Base-by-base conservation (phyloP, 441 rosid genomes). In the Erodium texanum region DNA sequence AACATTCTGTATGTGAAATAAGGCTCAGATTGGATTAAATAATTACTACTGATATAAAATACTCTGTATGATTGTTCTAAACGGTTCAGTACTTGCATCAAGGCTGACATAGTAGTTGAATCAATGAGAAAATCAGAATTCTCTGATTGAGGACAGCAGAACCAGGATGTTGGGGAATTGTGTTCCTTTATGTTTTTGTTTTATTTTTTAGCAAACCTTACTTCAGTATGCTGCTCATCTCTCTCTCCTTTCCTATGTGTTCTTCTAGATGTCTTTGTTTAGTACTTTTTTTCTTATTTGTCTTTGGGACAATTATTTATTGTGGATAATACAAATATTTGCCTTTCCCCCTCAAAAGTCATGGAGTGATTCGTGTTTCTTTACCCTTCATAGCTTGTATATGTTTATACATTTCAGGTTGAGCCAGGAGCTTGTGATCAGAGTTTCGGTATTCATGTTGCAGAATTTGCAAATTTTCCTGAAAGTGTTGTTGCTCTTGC, bases 391-490 rank as follows among this genome's bases (percentile, higher is more conserved):
- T 48, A n/a, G 65, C 19, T 34, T 54, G 24, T 58, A 63, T 69
- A 6, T 61, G 73, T 34, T 54, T 34, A 24, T 58, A 63, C 70
- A 56, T 70, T 74, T 52, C 80, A 89, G 99, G 97, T 90, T 77
- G 96, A 92, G 76, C 90, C 89, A 62, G 98, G 97, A 62, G 90
- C 95, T 65, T 92, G 98, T 82, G 98, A 95, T 84, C 99, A 92
- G 78, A 95, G 99, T 84, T 95, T 95, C 69, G 98, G 99, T 62
- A 92, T 95, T 77, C 99, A 95, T 73, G 99, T 95, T 66, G 98
- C 99, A 8, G 98, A 95, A 75, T 95, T 90, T 70, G 98, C 98
- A 63, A 92, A 92, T 78, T 95, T 95, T 79, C 98, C 99, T 43
- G 91, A 84, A 80, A 90, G 91, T 72, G 98, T 90, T 63, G 98